Base-by-base conservation (phyloP, 257 asterid species). In the Plantago elongata region DNA sequence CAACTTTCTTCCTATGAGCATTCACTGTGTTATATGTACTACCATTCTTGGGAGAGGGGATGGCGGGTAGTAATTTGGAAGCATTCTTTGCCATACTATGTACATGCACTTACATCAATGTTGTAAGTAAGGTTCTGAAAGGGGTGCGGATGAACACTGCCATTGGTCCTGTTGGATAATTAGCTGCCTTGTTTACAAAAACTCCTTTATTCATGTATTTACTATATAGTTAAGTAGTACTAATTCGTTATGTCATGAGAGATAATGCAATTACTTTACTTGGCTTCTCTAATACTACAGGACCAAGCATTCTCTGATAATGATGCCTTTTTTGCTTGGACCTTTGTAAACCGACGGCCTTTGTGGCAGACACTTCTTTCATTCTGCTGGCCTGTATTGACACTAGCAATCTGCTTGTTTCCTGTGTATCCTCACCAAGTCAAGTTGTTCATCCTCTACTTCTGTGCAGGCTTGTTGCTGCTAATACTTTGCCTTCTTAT, bases 331-430 rank as follows among this genome's bases (percentile, higher is more conserved):
- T 93, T 89, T 48, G 97, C 96, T 5, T 93, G 99, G 99, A 84
- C 96, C 34, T 93, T 93, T 64, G 97, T 72, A 51, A 93, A 83
- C 76, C 79, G 97, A 76, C 79, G 87, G 71, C 97, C 99, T 30
- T 62, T 93, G 54, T 93, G 99, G 99, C 99, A 93, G 72, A 85
- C 97, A 7, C 96, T 93, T 52, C 99, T 93, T 69, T 93, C 99
- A 54, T 93, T 93, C 76, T 84, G 83, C 78, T 93, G 99, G 99
- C 99, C 99, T 48, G 81, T 93, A 59, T 75, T 93, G 83, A 93
- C 99, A 22, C 65, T 93, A 51, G 99, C 99, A 18, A 93, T 93
- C 77, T 93, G 99, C 80, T 78, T 93, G 81, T 93, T 93, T 75
- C 99, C 99, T 70, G 94, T 93, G 65, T 93, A 93, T 83, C 99